These are phyloP conservation scores for Mortierella alpina DNA, from an alignment of 192 early-diverging fungal species.

Conservation along the genomic window DNA sequence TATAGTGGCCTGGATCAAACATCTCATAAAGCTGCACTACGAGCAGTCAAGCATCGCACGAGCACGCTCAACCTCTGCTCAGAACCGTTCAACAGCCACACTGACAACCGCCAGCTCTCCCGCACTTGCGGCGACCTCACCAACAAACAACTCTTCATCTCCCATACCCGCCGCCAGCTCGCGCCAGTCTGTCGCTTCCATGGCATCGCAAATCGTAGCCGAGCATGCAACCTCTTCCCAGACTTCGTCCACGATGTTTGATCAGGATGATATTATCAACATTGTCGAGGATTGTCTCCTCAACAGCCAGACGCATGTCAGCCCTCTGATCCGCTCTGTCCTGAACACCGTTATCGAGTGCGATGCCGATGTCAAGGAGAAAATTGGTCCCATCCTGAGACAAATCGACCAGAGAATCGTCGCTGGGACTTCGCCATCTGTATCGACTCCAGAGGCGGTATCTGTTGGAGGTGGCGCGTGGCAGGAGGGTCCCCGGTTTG, in stretches of 20 bases:
- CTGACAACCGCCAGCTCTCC: constrained; percentile 17
- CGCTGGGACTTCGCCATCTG: constrained; percentile 3
- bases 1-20: constrained; percentile 49
- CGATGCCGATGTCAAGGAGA: constrained; percentile 43
- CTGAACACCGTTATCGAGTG: constrained; percentile 48
- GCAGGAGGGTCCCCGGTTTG: constrained; percentile 1
- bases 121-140: constrained; percentile 1
- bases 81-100: background rate
- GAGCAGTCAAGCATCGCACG: background rate
- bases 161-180: background rate
- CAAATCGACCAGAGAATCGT: constrained; percentile 43
- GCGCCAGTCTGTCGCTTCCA: constrained; percentile 27
- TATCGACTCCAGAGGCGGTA: background rate
- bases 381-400: constrained; percentile 31
- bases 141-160: constrained; percentile 1
- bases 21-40: constrained; percentile 39
- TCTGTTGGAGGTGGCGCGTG: background rate
- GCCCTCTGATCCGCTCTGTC: constrained; percentile 40
- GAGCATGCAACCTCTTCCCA: constrained; percentile 25
- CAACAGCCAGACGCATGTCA: constrained; percentile 33
- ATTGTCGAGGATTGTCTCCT: constrained; percentile 46
- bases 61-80: background rate
- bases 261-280: constrained; percentile 44
- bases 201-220: constrained; percentile 26
- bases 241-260: constrained; percentile 23